Base-by-base conservation (phyloP, 495 filamentous ascomycete species). In the Zalerion maritima region DNA sequence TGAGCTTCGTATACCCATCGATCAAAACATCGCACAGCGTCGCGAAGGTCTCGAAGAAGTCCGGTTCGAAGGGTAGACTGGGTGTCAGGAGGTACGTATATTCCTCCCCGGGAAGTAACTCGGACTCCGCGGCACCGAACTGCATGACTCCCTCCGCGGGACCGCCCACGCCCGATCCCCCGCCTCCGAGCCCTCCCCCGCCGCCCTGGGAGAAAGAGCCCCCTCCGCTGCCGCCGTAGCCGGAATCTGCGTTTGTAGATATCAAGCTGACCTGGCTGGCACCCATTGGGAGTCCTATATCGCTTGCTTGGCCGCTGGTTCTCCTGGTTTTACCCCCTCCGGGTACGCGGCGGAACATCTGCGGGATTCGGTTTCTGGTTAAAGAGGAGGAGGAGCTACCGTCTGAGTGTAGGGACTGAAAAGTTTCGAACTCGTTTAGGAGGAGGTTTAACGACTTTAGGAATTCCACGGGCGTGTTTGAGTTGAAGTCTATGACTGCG, bases 41-140 rank as follows among this genome's bases (percentile, higher is more conserved):
- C n/a, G 85, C 78, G 52, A 96, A 96, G 0, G 83, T 91, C 55
- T 92, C 83, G 50, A 84, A 91, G 46, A 92, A 99, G 52, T 99
- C 89, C 6, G 87, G 87, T 28, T 96, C 89, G 45, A 99, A 99
- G 0, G 89, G 89, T 28, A 96, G 58, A n/a, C 75, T 76, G 0
- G 91, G 91, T 3, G 85, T 96, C 1, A 89, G 60, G 4, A 99
- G 71, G 50, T 86, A 75, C 1, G 73, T 72, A 39, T 94, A 99
- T 43, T 85, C 78, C 50, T 94, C 87, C 10, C 80, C 69, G 0
- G 67, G 64, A 2, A 71, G 32, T 6, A 71, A 47, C 20, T 71
- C 67, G 0, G 50, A 57, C 43, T 51, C 63, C 32, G 38, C 49
- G 26, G 44, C 50, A 39, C 30, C 58, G 28, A 64, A 66, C 30